Evolutionary conservation across 2,329 filamentous ascomycete genomes (phyloP).

Genomic region (Trichoderma sp.): DNA sequence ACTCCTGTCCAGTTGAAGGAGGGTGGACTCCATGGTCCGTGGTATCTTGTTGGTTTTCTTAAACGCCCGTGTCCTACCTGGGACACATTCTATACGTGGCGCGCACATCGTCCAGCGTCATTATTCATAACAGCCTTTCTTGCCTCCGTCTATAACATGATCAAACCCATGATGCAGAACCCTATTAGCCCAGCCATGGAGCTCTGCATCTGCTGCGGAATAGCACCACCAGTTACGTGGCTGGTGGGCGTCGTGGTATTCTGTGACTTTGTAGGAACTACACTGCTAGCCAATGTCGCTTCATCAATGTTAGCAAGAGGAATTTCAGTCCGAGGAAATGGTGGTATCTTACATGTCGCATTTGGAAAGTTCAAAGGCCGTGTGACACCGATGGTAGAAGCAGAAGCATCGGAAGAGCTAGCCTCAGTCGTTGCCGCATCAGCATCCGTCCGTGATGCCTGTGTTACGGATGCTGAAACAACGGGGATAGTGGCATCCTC

Average conservation of each 20-base stretch:
- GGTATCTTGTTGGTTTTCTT: constrained; percentile 25
- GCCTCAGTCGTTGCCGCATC: neutral
- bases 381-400: constrained; percentile 5
- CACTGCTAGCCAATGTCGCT: constrained; percentile 12
- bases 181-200: constrained; percentile 38
- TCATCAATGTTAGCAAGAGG: neutral
- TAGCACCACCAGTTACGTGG: constrained; percentile 34
- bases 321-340: neutral
- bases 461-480: constrained; percentile 7
- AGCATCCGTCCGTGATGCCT: neutral
- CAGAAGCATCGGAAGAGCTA: neutral
- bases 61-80: constrained; percentile 26
- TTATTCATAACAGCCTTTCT: constrained; percentile 19
- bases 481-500: neutral
- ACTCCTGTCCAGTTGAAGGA: constrained; percentile 8
- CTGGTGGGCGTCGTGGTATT: constrained; percentile 31
- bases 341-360: constrained; percentile 16
- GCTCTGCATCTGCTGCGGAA: constrained; percentile 34
- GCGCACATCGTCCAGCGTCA: constrained; percentile 19
- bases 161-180: constrained; percentile 38
- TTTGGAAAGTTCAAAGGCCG: constrained; percentile 8
- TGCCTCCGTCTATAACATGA: constrained; percentile 31
- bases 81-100: constrained; percentile 23
- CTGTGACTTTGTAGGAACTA: constrained; percentile 21
- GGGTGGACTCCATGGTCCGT: constrained; percentile 16